Conservation (phyloP, 352 stramenopile genomes). For the Phytopythium boreale region DNA sequence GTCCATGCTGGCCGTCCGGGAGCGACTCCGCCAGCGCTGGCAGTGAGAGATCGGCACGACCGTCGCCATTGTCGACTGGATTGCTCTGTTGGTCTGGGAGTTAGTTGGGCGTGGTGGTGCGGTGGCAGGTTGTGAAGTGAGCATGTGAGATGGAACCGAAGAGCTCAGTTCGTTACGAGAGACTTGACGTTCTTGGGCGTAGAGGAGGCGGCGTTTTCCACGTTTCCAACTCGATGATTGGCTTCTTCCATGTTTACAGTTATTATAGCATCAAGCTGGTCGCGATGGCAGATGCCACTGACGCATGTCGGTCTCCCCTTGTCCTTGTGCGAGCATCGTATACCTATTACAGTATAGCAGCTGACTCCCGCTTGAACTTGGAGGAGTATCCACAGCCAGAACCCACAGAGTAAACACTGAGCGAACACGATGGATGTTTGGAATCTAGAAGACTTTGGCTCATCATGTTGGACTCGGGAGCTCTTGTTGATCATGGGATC, state of each 20-base stretch:
- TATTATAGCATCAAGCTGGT: not conserved
- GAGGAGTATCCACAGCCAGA: not conserved
- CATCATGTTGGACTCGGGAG: not conserved
- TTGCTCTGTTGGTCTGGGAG: not conserved
- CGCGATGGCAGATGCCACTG: not conserved
- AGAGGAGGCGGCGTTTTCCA: not conserved
- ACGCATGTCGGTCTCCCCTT: conserved; percentile 1
- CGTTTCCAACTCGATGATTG: not conserved
- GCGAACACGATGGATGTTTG: not conserved
- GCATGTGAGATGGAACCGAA: not conserved
- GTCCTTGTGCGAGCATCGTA: not conserved
- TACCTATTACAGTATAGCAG: not conserved
- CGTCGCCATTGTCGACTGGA: conserved; percentile 31
- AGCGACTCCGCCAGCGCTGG: conserved; percentile 45
- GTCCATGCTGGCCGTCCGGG: conserved; percentile 46
- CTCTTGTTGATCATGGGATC: not conserved
- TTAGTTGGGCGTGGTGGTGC: not conserved
- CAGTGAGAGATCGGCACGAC: conserved; percentile 60
- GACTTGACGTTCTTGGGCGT: not conserved
- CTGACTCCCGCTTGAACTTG: not conserved
- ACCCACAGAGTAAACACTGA: not conserved
- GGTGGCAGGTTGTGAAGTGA: conserved; percentile 1
- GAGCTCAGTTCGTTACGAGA: not conserved
- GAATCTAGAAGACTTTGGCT: not conserved
- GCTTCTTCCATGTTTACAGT: conserved; percentile 3